Base-by-base conservation (phyloP, 2,329 filamentous ascomycete genomes). In the Decorospora gaudefroyi region DNA sequence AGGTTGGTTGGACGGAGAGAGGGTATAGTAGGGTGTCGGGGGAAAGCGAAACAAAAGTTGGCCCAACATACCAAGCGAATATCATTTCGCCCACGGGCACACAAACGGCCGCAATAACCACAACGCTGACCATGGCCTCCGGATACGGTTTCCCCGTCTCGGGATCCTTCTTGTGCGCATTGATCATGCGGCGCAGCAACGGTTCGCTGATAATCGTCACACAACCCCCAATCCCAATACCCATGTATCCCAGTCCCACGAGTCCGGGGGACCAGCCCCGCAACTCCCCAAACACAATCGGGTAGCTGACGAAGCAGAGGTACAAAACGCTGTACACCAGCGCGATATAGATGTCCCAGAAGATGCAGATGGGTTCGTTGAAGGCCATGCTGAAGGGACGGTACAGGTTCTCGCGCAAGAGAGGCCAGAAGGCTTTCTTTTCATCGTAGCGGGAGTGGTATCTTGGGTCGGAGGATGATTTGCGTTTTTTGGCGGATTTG, bases 241-340 rank as follows among this genome's bases (percentile, higher is more conserved):
- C 91, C 4, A 85, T 61, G 68, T 95, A 96, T 1, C 89, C 81
- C 2, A 96, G 80, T 0, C 91, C 90, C 0, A 85, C 83, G 23
- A 87, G 37, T 1, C 87, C 85, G 0, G 86, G 76, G 2, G 78
- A 78, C 91, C 90, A 96, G 48, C 88, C 88, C 12, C 91, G 86
- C 45, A 82, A 72, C 27, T 86, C 76, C 8, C 78, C 76, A 70
- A 93, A 96, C 45, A 95, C 86, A 46, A 95, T 86, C 0, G 90
- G 90, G 67, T 95, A 95, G 9, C 88, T 89, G 11, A 95, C 86
- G 73, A 96, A 96, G 71, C 89, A 95, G 21, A 96, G 82, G 62
- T 93, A 93, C 1, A 96, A 76, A 27, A 95, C 90, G 12, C 84
- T 88, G 67, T 96, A 96, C 23, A 95, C 82, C 26, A 95, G 74